phyloP scores from a whole-genome alignment of 169 alveolate genomes.

The Plasmodium yoelii region DNA sequence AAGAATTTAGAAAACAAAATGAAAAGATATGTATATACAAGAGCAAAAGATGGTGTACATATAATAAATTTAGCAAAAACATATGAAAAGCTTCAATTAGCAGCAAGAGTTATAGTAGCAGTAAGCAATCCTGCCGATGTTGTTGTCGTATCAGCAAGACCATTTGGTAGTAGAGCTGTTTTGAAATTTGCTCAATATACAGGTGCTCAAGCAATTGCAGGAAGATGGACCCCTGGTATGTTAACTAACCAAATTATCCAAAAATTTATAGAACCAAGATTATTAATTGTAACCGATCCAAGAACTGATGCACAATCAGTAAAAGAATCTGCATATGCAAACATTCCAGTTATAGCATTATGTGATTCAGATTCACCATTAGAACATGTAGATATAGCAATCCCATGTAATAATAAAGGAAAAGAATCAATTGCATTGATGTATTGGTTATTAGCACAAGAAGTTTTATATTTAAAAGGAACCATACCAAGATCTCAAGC shows the following conservation, averaged over 20 bases:
- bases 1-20: slow-evolving; percentile 96
- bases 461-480: slow-evolving; percentile 96
- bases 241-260: slow-evolving; percentile 98
- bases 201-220: slow-evolving; percentile 97
- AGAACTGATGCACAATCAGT: slow-evolving; percentile 98
- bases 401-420: slow-evolving; percentile 99
- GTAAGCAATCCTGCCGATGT: slow-evolving; percentile 98
- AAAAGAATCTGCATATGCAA: slow-evolving; percentile 97
- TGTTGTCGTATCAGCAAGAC: slow-evolving; percentile 97
- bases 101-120: slow-evolving; percentile 99
- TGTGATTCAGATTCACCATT: slow-evolving; percentile 99
- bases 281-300: slow-evolving; percentile 99
- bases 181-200: slow-evolving; percentile 97
- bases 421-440: slow-evolving; percentile 97
- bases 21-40: slow-evolving; percentile 97
- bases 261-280: slow-evolving; percentile 98
- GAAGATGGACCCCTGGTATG: slow-evolving; percentile 99
- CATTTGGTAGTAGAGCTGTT: slow-evolving; percentile 98
- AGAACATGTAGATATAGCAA: slow-evolving; percentile 98
- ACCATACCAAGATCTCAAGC: slow-evolving; percentile 88
- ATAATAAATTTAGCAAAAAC: slow-evolving; percentile 97
- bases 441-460: slow-evolving; percentile 99
- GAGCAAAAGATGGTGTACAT: slow-evolving; percentile 97
- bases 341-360: slow-evolving; percentile 98
- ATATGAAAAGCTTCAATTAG: slow-evolving; percentile 98